phyloP scores from a whole-genome alignment of 164 flowering plant genomes.

The Magnolia changhungtana region DNA sequence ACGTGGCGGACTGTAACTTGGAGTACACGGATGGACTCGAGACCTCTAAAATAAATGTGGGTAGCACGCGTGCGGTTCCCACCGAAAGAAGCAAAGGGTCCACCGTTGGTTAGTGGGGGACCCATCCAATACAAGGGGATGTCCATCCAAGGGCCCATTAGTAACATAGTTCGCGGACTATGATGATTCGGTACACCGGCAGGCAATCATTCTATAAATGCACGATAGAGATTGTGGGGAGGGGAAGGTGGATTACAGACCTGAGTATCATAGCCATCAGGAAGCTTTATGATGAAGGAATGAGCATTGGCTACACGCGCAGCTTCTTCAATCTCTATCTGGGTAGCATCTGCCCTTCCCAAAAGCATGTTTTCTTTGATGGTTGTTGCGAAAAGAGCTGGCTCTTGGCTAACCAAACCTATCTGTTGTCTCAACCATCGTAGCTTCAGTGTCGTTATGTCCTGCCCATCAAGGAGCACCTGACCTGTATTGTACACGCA shows the following conservation, averaged over 20 bases:
- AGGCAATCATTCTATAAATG: neutral
- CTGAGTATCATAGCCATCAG: slow-evolving; percentile 92
- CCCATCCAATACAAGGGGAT: neutral
- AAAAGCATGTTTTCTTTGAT: slow-evolving; percentile 85
- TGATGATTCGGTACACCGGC: neutral
- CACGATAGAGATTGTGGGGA: neutral
- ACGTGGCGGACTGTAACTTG: too few species aligned
- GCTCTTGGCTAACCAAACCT: slow-evolving; percentile 98
- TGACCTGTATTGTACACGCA: slow-evolving; percentile 45
- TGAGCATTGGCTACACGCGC: slow-evolving; percentile 96
- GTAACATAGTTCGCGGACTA: neutral
- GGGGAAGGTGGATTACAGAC: slow-evolving; percentile 24
- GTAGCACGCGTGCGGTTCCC: neutral
- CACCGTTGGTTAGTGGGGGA: neutral
- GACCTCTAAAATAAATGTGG: neutral
- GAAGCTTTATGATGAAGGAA: slow-evolving; percentile 82
- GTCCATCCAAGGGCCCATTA: neutral
- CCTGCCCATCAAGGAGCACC: slow-evolving; percentile 88
- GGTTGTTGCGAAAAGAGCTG: slow-evolving; percentile 90
- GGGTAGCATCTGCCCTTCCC: slow-evolving; percentile 83
- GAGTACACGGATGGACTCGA: too few species aligned
- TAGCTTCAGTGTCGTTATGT: slow-evolving; percentile 72
- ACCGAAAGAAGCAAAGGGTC: neutral
- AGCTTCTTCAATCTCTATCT: slow-evolving; percentile 87
- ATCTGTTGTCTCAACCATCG: slow-evolving; percentile 95